Conservation (phyloP, 108 stramenopile genomes). For the Nitzschia sp. region DNA sequence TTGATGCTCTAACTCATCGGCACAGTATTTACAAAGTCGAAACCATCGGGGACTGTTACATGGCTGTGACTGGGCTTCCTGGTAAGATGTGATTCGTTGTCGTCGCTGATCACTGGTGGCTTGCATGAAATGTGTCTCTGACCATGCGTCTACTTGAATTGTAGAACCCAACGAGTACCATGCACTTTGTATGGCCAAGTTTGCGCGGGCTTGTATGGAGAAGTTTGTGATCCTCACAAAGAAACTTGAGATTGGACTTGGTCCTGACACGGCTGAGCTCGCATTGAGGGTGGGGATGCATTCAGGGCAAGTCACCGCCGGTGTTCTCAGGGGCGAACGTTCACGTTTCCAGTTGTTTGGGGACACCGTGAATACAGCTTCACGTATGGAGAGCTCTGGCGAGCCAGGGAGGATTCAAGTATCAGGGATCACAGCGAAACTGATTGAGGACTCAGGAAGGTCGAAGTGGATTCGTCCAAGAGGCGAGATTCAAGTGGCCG, state of each 20-base stretch:
- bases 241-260: neutral
- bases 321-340: too few species aligned
- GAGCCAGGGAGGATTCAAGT: conserved; percentile 9
- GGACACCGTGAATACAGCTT: conserved; percentile 26
- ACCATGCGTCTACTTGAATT: too few species aligned
- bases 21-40: conserved; percentile 3
- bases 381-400: neutral
- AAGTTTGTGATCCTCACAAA: neutral
- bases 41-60: conserved; percentile 7
- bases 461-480: neutral
- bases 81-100: too few species aligned
- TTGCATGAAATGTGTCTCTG: too few species aligned
- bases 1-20: neutral
- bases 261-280: conserved; percentile 6
- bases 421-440: conserved; percentile 8
- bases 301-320: neutral
- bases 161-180: neutral
- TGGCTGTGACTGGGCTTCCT: conserved; percentile 9
- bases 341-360: too few species aligned
- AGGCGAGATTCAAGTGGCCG: neutral
- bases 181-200: conserved; percentile 4
- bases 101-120: too few species aligned
- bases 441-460: neutral
- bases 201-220: conserved; percentile 1
- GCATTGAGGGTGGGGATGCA: conserved; percentile 3